Evolutionary conservation across 2,329 filamentous ascomycete species (phyloP), one percentile per base, ranked within the genome.

Genomic region (Penicillium sp.): DNA sequence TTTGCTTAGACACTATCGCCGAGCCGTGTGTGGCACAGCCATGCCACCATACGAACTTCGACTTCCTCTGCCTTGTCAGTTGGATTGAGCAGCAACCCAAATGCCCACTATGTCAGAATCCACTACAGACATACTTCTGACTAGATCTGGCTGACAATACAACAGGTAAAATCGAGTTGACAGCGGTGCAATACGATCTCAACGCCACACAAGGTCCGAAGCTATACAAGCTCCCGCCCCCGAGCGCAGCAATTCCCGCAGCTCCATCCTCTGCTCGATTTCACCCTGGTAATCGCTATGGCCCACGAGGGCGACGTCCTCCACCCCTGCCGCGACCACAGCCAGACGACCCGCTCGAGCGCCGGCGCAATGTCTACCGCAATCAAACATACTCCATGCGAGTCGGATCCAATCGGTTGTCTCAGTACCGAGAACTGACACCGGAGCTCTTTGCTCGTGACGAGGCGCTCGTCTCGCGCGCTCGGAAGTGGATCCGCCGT

Each of bases 1-100:
- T 97, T 72, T 97, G 92, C 73, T 85, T 97, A 58, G 89, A 93
- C 55, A 69, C 77, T 51, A 80, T 96, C 67, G 84, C 85, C 10
- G 89, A 94, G 66, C 76, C 84, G 50, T 91, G 89, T 60, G 79
- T 87, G 49, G 84, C 89, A 8, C 77, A 82, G 20, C 92, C 92
- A 8, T 97, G 92, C 78, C 82, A 84, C 40, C 92, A 97, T 77
- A 76, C 79, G 55, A 85, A 86, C 63, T 96, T 95, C 71, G 92
- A 97, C 78, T 95, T 92, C 69, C 72, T 90, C 13, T 97, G 92
- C 72, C 82, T 96, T 6, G 76, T 87, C 22, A 92, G 82, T 74
- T 97, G 93, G 92, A 78, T 96, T 5, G 82, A 91, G 63, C 80
- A 89, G 61, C 83, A 84, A 10, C 79, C 86, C 0, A 82, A 79